Evolutionary conservation across 208 protist species (phyloP), one percentile per base, ranked within the genome.

Genomic region (Leishmania mexicana): DNA sequence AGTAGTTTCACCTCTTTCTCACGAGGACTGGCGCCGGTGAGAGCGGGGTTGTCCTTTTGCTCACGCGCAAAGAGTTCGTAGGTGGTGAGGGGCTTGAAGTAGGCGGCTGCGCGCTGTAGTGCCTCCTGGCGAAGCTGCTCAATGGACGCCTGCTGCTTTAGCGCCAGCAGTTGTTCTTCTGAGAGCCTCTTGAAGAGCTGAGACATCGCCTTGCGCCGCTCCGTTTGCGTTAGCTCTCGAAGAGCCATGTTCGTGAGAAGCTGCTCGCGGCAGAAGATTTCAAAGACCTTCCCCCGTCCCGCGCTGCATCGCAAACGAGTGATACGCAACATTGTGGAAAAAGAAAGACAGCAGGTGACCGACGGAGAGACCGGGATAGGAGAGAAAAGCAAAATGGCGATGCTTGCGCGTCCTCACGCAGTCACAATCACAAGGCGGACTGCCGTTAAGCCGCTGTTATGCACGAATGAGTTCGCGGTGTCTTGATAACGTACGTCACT

Each of bases 61-160:
- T 96, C 88, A 68, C 79, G 84, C 35, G 85, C 85, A 58, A 96
- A 96, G 28, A 91, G 79, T 74, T 95, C 90, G 74, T 94, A 94
- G n/a, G 88, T 68, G 10, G 87, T 83, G 76, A 86, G 17, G 1
- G 79, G 78, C 51, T 81, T 81, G 40, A 86, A 83, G 19, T 31
- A 28, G n/a, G 75, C 60, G 0, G 79, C 83, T 6, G 76, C 77
- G 21, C 80, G 79, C 45, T 83, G 49, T 38, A 87, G 54, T 28
- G 51, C 72, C 35, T 84, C 78, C 75, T 83, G 73, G 24, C 78
- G 78, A 17, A 65, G 64, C 71, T 87, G 75, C 71, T 84, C 82
- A 10, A 81, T 64, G 7, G 81, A 67, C 47, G 87, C 87, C 15
- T 88, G 87, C 54, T 75, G 64, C 83, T 87, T 86, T 3, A 93